These are phyloP conservation scores for Zangia roseola DNA, from an alignment of 768 basidiomycete species.

Conservation along the genomic window DNA sequence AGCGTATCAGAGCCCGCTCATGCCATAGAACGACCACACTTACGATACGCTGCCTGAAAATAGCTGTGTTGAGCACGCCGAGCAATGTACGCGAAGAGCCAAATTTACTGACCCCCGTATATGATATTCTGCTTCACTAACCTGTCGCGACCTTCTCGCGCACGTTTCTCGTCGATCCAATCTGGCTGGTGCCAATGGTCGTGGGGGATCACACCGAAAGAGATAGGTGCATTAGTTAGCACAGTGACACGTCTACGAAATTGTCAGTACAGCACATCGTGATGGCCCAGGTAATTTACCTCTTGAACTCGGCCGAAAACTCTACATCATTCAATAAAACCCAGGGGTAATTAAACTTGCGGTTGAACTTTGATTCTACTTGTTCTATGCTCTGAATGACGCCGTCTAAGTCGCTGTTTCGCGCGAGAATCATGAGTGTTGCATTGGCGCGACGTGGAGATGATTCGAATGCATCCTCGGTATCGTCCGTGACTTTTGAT, in stretches of 20 bases:
- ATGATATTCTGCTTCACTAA: constrained; percentile 50
- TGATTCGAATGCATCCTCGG: background rate
- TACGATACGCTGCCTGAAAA: constrained; percentile 44
- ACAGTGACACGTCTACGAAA: constrained; percentile 31
- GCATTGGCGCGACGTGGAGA: constrained; percentile 49
- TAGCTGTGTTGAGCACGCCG: constrained; percentile 1
- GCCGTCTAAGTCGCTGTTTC: constrained; percentile 45
- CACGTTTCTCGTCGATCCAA: constrained; percentile 70
- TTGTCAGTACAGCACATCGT: constrained; percentile 11
- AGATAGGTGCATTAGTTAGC: constrained; percentile 42
- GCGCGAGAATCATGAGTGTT: constrained; percentile 54
- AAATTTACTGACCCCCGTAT: constrained; percentile 43
- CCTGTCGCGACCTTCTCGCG: constrained; percentile 47
- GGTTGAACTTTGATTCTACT: constrained; percentile 60
- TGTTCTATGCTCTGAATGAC: constrained; percentile 50
- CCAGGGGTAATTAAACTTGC: constrained; percentile 57
- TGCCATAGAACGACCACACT: constrained; percentile 13
- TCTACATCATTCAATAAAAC: constrained; percentile 62
- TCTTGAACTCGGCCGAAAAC: constrained; percentile 55
- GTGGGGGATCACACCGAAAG: constrained; percentile 56
- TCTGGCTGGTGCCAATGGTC: constrained; percentile 72
- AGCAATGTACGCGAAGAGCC: background rate
- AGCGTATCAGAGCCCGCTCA: background rate
- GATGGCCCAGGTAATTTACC: constrained; percentile 21
- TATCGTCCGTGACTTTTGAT: background rate